Evolutionary conservation across 1,284 basidiomycete species (phyloP), one percentile per base, ranked within the genome.

Genomic region (Anthracocystis panici-leucophaei): DNA sequence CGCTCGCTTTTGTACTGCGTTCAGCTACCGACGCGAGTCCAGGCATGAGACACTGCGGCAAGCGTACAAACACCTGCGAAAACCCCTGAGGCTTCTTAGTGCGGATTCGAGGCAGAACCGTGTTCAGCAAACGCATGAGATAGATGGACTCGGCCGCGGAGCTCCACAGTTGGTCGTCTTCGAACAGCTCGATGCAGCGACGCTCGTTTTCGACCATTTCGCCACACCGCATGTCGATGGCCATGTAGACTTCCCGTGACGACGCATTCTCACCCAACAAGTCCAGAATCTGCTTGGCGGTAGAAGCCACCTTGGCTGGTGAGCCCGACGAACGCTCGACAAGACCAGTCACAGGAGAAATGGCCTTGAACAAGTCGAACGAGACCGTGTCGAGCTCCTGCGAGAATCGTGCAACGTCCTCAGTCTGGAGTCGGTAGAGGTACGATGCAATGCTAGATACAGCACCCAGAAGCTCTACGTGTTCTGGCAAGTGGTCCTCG

Each of bases 211-310:
- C 58, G 20, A 78, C 55, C 57, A 80, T 45, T 29, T 69, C 65
- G 33, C 73, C 72, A 31, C 77, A 64, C 4, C 79, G 72, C 65
- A 79, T 72, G 55, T 80, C 75, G 18, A 73, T 42, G 6, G 79
- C 80, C 71, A 82, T 64, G 65, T 76, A 79, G n/a, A 82, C 45
- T 33, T 82, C 80, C 7, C 80, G 71, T 16, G 79, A 74, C 7
- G 77, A 79, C 2, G 68, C 74, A 20, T 57, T 27, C 38, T 73
- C 63, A 5, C 71, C 77, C 8, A 80, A 49, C 31, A 77, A 21
- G 6, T 71, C 59, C 21, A 81, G 57, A 9, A 72, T 57, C 35
- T 58, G 58, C 12, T 51, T 53, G 1, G 79, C 75, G 2, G 48
- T 42, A 4, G 42, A 54, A 33, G 62, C 56, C 8, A 56, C 52